A percentile compares a stretch with the other conserved stretches of the same genome.
phyloP scores from a whole-genome alignment of 495 filamentous ascomycete species.

The Penicillium odoratum region DNA sequence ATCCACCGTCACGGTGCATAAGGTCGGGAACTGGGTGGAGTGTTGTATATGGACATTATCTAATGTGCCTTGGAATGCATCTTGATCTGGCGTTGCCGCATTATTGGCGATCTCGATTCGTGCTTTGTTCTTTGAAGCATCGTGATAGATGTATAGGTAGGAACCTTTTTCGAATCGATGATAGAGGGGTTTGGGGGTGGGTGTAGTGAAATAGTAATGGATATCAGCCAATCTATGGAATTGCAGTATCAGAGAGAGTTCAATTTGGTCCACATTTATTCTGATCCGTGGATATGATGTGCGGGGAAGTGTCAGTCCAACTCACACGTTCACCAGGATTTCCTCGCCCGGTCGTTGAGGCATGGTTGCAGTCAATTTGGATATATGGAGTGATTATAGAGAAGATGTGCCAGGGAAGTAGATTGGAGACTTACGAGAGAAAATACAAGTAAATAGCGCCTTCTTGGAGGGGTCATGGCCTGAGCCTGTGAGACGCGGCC shows the following conservation, averaged over 20 bases:
- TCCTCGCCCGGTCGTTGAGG: conserved; percentile 77
- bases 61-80: conserved; percentile 79
- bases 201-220: conserved; percentile 82
- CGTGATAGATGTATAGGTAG: conserved; percentile 85
- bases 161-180: conserved; percentile 89
- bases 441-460: conserved; percentile 17
- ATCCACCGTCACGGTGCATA: conserved; percentile 75
- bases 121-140: conserved; percentile 63
- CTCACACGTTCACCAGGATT: conserved; percentile 76
- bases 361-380: conserved; percentile 50
- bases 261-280: not conserved
- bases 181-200: conserved; percentile 67
- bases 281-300: conserved; percentile 1
- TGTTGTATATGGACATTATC: conserved; percentile 65
- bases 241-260: conserved; percentile 7
- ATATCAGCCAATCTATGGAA: conserved; percentile 75
- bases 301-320: conserved; percentile 25
- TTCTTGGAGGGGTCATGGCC: conserved; percentile 20
- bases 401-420: not conserved
- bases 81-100: conserved; percentile 80
- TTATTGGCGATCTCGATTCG: conserved; percentile 87
- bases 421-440: conserved; percentile 15
- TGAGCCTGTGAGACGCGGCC: conserved; percentile 19
- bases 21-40: conserved; percentile 74
- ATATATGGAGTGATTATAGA: not conserved